phyloP scores from a whole-genome alignment of 257 asterid species.

The Lycium ferocissimum region DNA sequence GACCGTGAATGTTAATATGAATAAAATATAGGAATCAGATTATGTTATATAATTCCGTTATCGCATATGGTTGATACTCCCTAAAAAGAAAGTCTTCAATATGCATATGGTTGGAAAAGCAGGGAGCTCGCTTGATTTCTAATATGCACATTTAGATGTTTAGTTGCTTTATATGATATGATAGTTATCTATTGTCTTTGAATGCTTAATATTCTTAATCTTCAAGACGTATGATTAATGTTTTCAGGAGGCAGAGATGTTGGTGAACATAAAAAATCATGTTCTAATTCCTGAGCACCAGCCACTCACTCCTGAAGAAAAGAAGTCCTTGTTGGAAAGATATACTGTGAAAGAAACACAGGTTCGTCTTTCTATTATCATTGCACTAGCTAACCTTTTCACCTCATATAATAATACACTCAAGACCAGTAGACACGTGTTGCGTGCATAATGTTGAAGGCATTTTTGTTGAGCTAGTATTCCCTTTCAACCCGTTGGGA shows the following conservation, averaged over 20 bases:
- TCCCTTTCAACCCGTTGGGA: not conserved
- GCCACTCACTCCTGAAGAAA: conserved; percentile 74
- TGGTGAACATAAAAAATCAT: conserved; percentile 83
- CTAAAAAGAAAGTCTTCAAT: no score
- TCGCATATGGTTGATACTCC: no score
- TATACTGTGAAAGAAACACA: conserved; percentile 94
- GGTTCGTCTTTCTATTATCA: conserved; percentile 46
- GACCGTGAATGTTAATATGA: no score
- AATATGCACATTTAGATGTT: not conserved
- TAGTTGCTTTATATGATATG: not conserved
- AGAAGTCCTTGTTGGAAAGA: conserved; percentile 84
- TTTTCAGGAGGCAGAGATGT: conserved; percentile 74
- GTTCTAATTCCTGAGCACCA: conserved; percentile 88
- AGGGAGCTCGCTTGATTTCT: not conserved
- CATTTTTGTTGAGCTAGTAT: not conserved
- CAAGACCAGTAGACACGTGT: not conserved
- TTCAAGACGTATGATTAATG: not conserved
- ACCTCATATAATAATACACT: not conserved
- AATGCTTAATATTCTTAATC: not conserved
- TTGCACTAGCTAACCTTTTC: not conserved
- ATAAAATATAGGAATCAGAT: no score
- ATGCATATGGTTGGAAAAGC: not conserved
- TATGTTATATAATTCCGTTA: no score
- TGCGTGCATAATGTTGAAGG: not conserved
- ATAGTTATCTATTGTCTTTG: not conserved